phyloP scores from a whole-genome alignment of 176 grass and related monocot species.

The Aegilops longissima region DNA sequence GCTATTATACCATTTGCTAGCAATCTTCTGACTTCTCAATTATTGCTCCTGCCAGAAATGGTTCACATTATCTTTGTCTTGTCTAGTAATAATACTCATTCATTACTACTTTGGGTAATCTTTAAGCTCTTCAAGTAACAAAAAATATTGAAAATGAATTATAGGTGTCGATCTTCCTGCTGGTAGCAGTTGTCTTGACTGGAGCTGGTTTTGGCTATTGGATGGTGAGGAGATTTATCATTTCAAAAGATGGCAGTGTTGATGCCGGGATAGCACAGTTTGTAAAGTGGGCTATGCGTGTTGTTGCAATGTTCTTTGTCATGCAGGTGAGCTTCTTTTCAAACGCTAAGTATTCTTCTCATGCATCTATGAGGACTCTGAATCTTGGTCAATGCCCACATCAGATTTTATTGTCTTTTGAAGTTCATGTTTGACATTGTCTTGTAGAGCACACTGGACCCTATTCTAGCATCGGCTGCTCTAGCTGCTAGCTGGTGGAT shows the following conservation, averaged over 20 bases:
- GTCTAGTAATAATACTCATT: not conserved
- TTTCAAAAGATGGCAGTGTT: slow-evolving; percentile 84
- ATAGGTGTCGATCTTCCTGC: slow-evolving; percentile 83
- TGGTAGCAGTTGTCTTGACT: slow-evolving; percentile 69
- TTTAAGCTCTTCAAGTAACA: slow-evolving; percentile 10
- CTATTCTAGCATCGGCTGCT: slow-evolving; percentile 62
- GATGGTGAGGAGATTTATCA: slow-evolving; percentile 80
- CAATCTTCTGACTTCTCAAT: not conserved
- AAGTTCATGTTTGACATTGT: slow-evolving; percentile 34
- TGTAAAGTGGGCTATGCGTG: slow-evolving; percentile 92
- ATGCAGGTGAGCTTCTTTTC: slow-evolving; percentile 61
- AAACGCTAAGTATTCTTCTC: slow-evolving; percentile 17
- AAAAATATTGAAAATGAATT: slow-evolving; percentile 17
- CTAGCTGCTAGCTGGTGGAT: slow-evolving; percentile 58
- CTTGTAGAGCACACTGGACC: slow-evolving; percentile 81
- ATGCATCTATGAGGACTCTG: not conserved
- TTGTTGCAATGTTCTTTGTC: slow-evolving; percentile 67
- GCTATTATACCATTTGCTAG: not conserved
- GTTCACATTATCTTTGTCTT: not conserved
- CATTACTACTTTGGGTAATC: not conserved
- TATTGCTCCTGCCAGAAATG: not conserved
- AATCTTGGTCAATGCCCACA: not conserved
- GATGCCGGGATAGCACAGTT: slow-evolving; percentile 81
- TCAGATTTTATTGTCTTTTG: not conserved
- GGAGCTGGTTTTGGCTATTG: slow-evolving; percentile 90